phyloP scores from a whole-genome alignment of 1,139 yeast genomes.

The Candida mesenterica region DNA sequence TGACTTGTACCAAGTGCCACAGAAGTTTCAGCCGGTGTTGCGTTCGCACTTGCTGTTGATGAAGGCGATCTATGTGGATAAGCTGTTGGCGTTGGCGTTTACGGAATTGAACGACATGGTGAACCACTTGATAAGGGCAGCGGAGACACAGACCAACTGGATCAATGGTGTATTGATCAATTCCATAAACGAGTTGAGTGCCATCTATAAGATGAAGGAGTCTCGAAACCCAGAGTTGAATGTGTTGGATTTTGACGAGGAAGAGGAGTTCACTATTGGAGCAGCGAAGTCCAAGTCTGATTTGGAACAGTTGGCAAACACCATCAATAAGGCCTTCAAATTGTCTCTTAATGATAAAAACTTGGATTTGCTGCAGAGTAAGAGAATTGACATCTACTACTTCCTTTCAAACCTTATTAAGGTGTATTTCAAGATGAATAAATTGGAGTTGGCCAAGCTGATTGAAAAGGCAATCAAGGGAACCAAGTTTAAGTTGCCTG shows the following conservation, averaged over 20 bases:
- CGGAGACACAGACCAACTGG: constrained; percentile 68
- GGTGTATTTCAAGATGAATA: constrained; percentile 67
- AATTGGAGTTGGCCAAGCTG: constrained; percentile 75
- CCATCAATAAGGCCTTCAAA: constrained; percentile 74
- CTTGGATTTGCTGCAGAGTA: constrained; percentile 46
- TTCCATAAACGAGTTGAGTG: constrained; percentile 56
- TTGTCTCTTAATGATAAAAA: constrained; percentile 78
- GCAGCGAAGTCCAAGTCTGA: constrained; percentile 14
- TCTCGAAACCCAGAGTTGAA: constrained; percentile 20
- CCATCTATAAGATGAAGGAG: constrained; percentile 39
- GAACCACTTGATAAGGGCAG: constrained; percentile 53
- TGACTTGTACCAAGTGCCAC: constrained; percentile 37
- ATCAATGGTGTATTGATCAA: constrained; percentile 57
- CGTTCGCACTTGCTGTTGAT: constrained; percentile 35
- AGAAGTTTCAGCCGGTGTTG: constrained; percentile 35
- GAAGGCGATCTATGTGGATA: constrained; percentile 36
- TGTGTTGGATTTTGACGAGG: constrained; percentile 14
- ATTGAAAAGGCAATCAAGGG: constrained; percentile 70
- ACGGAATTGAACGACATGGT: constrained; percentile 42
- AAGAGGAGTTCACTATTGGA: constrained; percentile 3
- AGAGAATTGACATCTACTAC: constrained; percentile 67
- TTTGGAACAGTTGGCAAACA: constrained; percentile 58
- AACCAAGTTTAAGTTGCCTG: constrained; percentile 45
- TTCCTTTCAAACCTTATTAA: constrained; percentile 73
- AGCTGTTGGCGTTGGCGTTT: constrained; percentile 41